Evolutionary conservation across 805 yeast species (phyloP).

Genomic region (Tetrapisispora iriomotensis): DNA sequence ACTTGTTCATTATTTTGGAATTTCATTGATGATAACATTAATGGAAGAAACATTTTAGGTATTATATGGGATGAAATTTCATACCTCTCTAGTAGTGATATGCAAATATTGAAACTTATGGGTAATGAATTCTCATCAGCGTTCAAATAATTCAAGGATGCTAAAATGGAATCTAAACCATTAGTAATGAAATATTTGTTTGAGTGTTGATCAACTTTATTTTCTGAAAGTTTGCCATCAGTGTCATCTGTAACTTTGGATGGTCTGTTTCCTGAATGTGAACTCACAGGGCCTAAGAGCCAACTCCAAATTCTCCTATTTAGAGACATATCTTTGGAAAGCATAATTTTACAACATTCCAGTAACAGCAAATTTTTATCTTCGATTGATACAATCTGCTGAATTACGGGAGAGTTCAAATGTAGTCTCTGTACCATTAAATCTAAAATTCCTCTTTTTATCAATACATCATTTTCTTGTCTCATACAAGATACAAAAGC

Average conservation of each 20-base stretch:
- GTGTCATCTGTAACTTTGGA: neutral
- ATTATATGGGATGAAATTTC: conserved; percentile 74
- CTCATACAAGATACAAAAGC: conserved; percentile 63
- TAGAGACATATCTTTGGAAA: conserved; percentile 85
- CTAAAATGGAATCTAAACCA: conserved; percentile 42
- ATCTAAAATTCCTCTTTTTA: conserved; percentile 85
- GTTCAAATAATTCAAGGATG: conserved; percentile 45
- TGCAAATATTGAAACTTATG: conserved; percentile 52
- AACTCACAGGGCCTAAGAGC: conserved; percentile 62
- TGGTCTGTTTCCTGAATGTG: conserved; percentile 2
- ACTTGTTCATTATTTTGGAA: conserved; percentile 30
- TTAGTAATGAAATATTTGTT: conserved; percentile 42
- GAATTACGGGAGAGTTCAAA: conserved; percentile 49
- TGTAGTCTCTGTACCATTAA: conserved; percentile 59
- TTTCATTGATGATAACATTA: conserved; percentile 42
- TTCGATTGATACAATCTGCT: conserved; percentile 34
- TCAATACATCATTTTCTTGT: conserved; percentile 56
- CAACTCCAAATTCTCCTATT: conserved; percentile 92
- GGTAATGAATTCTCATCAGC: conserved; percentile 26
- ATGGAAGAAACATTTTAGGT: conserved; percentile 58
- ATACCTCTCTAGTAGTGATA: conserved; percentile 86
- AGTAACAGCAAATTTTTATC: conserved; percentile 53
- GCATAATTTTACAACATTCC: conserved; percentile 57
- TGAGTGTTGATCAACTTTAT: neutral
- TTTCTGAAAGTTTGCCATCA: neutral